Evolutionary conservation across 345 rosid species (phyloP).

Genomic region (Lepidium africanum): DNA sequence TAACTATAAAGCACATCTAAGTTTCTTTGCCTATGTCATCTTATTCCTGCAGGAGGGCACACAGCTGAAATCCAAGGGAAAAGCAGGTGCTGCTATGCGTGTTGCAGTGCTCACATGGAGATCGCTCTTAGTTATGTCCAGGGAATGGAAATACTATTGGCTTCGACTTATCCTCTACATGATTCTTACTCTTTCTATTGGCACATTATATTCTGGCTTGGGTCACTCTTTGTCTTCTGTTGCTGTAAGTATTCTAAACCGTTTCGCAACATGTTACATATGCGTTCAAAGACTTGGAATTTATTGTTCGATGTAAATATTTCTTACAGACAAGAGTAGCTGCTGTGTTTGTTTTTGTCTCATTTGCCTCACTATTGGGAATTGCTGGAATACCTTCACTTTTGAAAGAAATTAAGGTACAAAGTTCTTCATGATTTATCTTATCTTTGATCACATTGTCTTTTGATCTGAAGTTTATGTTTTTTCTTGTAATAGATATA

Average conservation of each 20-base stretch:
- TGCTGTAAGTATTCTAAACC: slow-evolving; percentile 48
- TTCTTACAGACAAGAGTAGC: slow-evolving; percentile 78
- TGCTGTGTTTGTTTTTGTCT: slow-evolving; percentile 73
- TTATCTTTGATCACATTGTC: neutral
- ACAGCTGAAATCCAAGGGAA: slow-evolving; percentile 83
- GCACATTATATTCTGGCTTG: slow-evolving; percentile 81
- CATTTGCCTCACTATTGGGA: slow-evolving; percentile 84
- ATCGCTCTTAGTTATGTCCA: slow-evolving; percentile 87
- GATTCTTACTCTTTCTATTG: slow-evolving; percentile 72
- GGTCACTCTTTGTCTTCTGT: slow-evolving; percentile 94
- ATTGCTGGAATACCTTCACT: slow-evolving; percentile 76
- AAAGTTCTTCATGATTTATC: neutral
- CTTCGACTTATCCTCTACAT: slow-evolving; percentile 80
- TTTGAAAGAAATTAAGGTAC: slow-evolving; percentile 77
- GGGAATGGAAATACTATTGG: slow-evolving; percentile 99
- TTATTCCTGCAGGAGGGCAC: slow-evolving; percentile 75
- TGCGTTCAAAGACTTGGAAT: neutral
- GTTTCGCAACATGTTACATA: neutral
- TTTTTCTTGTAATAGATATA: slow-evolving; percentile 44
- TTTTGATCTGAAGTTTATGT: neutral
- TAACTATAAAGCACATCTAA: neutral
- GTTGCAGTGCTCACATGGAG: slow-evolving; percentile 96
- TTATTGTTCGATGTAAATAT: neutral
- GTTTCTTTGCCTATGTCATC: neutral
- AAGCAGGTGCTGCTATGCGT: slow-evolving; percentile 65